Evolutionary conservation across 2,329 filamentous ascomycete genomes (phyloP), one percentile per base, ranked within the genome.

Genomic region (Mycosphaerella sp.): DNA sequence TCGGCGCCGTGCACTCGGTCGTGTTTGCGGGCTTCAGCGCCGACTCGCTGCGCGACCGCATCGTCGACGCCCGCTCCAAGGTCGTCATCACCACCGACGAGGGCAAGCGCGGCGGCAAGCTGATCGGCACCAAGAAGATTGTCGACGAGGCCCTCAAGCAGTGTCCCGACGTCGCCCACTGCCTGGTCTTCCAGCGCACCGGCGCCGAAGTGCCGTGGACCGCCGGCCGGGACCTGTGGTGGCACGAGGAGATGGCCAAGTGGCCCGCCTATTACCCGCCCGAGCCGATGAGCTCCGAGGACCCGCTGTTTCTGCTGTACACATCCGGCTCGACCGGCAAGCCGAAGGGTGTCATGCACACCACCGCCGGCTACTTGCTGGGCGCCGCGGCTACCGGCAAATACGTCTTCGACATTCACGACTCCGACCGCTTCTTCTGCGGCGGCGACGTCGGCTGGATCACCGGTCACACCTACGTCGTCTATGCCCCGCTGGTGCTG

Each of bases 391-490:
- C 86, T 66, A 98, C 93, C 10, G 92, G 91, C 60, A 98, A 97
- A 76, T 97, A 98, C 72, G 92, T 97, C 59, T 98, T 98, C 70
- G 93, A 98, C 71, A 95, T 98, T 60, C 93, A 98, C 72, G 86
- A 91, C 59, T 84, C 87, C 51, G 93, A 98, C 72, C 83, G 82
- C 60, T 96, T 93, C 80, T 97, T 97, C 80, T 98, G 93, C 66
- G 93, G 91, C 72, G 93, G 93, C 71, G 93, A 98, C 68, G 92
- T 98, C 42, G 93, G 93, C 61, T 98, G 93, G 93, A 97, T 98
- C 70, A 98, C 93, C 31, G 93, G 93, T 14, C 93, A 98, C 76
- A 95, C 93, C 23, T 98, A 98, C 67, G 92, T 97, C 53, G 92
- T 98, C 39, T 98, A 98, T 70, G 90, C 93, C 9, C 93, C 93